Evolutionary conservation across 805 yeast species (phyloP).

Genomic region (Zygoascus biomembranicola): DNA sequence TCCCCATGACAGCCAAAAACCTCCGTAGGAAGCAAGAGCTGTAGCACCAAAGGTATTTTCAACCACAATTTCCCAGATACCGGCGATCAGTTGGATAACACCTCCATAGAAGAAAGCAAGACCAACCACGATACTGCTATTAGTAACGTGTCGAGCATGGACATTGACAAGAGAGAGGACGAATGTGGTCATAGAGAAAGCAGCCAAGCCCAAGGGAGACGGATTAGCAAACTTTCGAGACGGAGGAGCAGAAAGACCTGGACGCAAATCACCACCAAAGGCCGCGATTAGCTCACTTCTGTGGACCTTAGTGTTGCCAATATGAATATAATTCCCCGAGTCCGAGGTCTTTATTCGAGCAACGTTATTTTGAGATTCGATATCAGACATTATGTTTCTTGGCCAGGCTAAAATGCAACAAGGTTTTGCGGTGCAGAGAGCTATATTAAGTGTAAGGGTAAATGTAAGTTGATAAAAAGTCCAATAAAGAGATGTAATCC

Average conservation of each 20-base stretch:
- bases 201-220: constrained; percentile 55
- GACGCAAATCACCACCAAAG: constrained; percentile 49
- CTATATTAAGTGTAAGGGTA: background rate
- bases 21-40: constrained; percentile 38
- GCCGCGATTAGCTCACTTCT: constrained; percentile 50
- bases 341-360: constrained; percentile 16
- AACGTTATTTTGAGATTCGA: background rate
- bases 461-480: background rate
- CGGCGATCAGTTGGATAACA: constrained; percentile 50
- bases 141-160: constrained; percentile 48
- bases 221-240: constrained; percentile 52
- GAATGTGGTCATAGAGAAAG: constrained; percentile 55
- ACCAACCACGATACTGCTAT: constrained; percentile 50
- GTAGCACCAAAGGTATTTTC: constrained; percentile 62
- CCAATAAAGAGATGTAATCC: background rate
- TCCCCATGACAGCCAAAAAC: constrained; percentile 58
- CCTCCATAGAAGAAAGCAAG: constrained; percentile 61
- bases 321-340: constrained; percentile 38
- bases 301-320: constrained; percentile 65
- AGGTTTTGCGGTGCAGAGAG: background rate
- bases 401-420: background rate
- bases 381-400: background rate
- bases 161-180: constrained; percentile 46
- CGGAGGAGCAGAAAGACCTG: constrained; percentile 39
- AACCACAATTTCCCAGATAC: constrained; percentile 58